Evolutionary conservation across 495 filamentous ascomycete species (phyloP).

Genomic region (Penicillium cataractarum): DNA sequence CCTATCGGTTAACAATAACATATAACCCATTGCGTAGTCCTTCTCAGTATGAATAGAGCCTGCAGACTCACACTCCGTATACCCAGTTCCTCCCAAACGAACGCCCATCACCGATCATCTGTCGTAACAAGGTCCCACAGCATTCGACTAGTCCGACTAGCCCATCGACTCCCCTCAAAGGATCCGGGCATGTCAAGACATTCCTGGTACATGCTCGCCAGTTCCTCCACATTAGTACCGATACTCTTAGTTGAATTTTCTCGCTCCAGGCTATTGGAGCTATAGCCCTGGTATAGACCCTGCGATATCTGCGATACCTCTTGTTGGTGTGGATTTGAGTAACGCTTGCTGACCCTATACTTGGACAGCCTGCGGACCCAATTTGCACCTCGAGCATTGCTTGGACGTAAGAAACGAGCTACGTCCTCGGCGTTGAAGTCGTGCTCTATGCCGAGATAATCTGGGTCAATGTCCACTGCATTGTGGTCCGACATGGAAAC

Average conservation of each 20-base stretch:
- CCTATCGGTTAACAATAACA: slow-evolving; percentile 19
- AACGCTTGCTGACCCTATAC: slow-evolving; percentile 16
- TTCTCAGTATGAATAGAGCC: slow-evolving; percentile 15
- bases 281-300: slow-evolving; percentile 17
- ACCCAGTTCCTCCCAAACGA: neutral
- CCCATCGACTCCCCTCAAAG: slow-evolving; percentile 34
- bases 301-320: slow-evolving; percentile 20
- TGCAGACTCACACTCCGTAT: neutral
- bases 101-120: neutral
- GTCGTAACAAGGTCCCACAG: slow-evolving; percentile 15
- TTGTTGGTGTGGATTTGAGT: slow-evolving; percentile 14
- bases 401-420: slow-evolving; percentile 13
- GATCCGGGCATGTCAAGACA: slow-evolving; percentile 36
- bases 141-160: slow-evolving; percentile 28
- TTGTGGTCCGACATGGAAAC: neutral
- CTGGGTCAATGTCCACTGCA: slow-evolving; percentile 8
- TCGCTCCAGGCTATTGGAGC: slow-evolving; percentile 14
- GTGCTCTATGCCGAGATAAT: slow-evolving; percentile 5
- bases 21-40: slow-evolving; percentile 4
- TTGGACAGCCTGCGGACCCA: slow-evolving; percentile 24
- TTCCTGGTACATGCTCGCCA: slow-evolving; percentile 32
- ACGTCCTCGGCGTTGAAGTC: slow-evolving; percentile 13
- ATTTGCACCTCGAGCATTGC: slow-evolving; percentile 15
- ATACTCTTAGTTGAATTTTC: slow-evolving; percentile 20
- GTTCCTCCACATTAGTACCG: slow-evolving; percentile 19